phyloP scores from a whole-genome alignment of 768 basidiomycete species.

The Rhodotorula paludigena region DNA sequence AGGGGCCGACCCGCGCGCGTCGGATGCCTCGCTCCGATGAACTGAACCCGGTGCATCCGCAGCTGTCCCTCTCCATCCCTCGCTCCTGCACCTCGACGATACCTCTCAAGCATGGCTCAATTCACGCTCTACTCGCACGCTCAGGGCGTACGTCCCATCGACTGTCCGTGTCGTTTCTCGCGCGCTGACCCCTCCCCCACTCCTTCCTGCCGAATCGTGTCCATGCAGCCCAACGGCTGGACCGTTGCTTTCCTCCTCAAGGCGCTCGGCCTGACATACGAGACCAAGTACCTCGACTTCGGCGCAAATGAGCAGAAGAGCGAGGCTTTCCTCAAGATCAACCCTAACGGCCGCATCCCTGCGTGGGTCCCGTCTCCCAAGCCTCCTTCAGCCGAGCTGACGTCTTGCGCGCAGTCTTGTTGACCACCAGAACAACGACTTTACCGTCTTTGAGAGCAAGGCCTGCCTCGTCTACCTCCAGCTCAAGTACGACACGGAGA shows the following conservation, averaged over 20 bases:
- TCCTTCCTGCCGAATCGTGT: neutral
- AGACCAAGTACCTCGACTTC: slow-evolving; percentile 38
- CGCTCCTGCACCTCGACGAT: too few relatives aligned
- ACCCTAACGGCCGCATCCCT: slow-evolving; percentile 38
- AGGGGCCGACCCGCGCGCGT: too few relatives aligned
- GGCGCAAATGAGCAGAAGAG: slow-evolving; percentile 33
- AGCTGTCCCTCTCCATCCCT: too few relatives aligned
- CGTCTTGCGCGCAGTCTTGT: slow-evolving; percentile 15
- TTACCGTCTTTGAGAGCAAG: slow-evolving; percentile 37
- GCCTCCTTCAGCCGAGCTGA: neutral
- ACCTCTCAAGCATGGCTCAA: slow-evolving; percentile 7
- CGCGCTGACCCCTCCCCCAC: too few relatives aligned
- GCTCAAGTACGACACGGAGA: slow-evolving; percentile 37
- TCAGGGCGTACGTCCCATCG: slow-evolving; percentile 16
- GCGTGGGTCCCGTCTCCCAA: neutral
- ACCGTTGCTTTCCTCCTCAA: slow-evolving; percentile 36
- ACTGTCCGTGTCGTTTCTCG: neutral
- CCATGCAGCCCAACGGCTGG: slow-evolving; percentile 25
- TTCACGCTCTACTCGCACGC: slow-evolving; percentile 39
- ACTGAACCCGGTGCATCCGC: too few relatives aligned
- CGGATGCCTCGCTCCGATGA: too few relatives aligned
- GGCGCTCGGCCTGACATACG: slow-evolving; percentile 38
- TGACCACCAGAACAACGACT: slow-evolving; percentile 38
- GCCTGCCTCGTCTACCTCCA: slow-evolving; percentile 38
- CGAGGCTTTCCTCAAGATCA: slow-evolving; percentile 11